Evolutionary conservation across 352 stramenopile genomes (phyloP).

Genomic region (Achlya hypogyna): DNA sequence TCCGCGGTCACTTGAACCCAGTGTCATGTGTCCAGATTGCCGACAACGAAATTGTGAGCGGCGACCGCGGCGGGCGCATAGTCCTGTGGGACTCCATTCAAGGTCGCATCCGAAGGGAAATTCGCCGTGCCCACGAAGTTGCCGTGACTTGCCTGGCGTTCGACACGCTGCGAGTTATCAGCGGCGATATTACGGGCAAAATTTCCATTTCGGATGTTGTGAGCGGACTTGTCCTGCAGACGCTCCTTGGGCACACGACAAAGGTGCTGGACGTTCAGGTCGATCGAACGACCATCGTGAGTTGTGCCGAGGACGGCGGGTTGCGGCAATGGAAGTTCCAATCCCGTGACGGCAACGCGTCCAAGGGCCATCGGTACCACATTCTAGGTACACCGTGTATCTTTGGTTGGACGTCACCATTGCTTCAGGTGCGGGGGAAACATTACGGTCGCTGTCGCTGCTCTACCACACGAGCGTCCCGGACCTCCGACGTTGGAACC

Average conservation of each 20-base stretch:
- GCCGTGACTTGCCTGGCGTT: slow-evolving; percentile 61
- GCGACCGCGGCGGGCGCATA: slow-evolving; percentile 44
- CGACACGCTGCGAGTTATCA: slow-evolving; percentile 66
- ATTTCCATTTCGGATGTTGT: slow-evolving; percentile 73
- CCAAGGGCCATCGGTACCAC: slow-evolving; percentile 55
- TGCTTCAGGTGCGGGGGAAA: slow-evolving; percentile 42
- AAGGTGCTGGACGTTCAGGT: slow-evolving; percentile 61
- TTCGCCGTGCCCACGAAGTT: slow-evolving; percentile 46
- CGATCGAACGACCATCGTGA: slow-evolving; percentile 54
- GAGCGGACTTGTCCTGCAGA: slow-evolving; percentile 56
- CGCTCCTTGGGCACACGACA: slow-evolving; percentile 37
- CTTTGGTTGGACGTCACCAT: neutral
- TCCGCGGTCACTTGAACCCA: slow-evolving; percentile 41
- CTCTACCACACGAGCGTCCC: slow-evolving; percentile 69
- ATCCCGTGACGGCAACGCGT: slow-evolving; percentile 30
- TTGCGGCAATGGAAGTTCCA: slow-evolving; percentile 67
- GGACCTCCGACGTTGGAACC: slow-evolving; percentile 61
- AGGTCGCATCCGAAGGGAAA: slow-evolving; percentile 42
- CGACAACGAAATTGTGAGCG: slow-evolving; percentile 65
- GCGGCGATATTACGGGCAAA: slow-evolving; percentile 33
- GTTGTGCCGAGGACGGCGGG: slow-evolving; percentile 48
- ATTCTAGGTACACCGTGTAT: slow-evolving; percentile 28
- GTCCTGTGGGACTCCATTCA: slow-evolving; percentile 68
- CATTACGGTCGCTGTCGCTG: slow-evolving; percentile 56
- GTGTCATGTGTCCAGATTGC: slow-evolving; percentile 45